phyloP scores from a whole-genome alignment of 306 rosid genomes.

The Lotus japonicus region DNA sequence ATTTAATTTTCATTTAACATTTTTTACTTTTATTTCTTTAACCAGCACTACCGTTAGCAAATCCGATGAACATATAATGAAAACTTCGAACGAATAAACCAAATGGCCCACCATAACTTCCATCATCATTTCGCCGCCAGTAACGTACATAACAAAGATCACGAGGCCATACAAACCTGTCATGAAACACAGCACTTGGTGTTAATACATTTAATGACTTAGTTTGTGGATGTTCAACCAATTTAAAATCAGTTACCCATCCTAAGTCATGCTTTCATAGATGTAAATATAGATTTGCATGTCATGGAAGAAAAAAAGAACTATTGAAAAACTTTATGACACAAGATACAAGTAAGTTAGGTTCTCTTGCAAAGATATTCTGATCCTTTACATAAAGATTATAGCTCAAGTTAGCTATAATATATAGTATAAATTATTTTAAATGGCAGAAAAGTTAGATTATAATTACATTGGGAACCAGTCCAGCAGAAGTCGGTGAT shows the following conservation, averaged over 20 bases:
- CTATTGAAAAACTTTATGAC: background rate
- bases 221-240: background rate
- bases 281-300: background rate
- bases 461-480: slow-evolving; percentile 85
- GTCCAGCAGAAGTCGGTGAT: slow-evolving; percentile 94
- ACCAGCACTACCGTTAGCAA: background rate
- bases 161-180: slow-evolving; percentile 98
- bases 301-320: background rate
- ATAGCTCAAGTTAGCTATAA: background rate
- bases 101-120: slow-evolving; percentile 76
- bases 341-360: background rate
- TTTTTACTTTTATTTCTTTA: background rate
- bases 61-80: background rate
- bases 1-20: background rate
- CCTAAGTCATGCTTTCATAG: background rate
- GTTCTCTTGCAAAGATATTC: background rate
- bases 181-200: slow-evolving; percentile 20
- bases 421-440: background rate
- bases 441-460: slow-evolving; percentile 5
- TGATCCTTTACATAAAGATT: slow-evolving; percentile 1
- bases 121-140: slow-evolving; percentile 99
- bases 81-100: slow-evolving; percentile 1
- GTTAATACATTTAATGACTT: background rate
- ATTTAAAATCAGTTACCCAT: slow-evolving; percentile 1
- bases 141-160: slow-evolving; percentile 98